Conservation (phyloP, 2,329 filamentous ascomycete species). For the Xylariaceae sp. region DNA sequence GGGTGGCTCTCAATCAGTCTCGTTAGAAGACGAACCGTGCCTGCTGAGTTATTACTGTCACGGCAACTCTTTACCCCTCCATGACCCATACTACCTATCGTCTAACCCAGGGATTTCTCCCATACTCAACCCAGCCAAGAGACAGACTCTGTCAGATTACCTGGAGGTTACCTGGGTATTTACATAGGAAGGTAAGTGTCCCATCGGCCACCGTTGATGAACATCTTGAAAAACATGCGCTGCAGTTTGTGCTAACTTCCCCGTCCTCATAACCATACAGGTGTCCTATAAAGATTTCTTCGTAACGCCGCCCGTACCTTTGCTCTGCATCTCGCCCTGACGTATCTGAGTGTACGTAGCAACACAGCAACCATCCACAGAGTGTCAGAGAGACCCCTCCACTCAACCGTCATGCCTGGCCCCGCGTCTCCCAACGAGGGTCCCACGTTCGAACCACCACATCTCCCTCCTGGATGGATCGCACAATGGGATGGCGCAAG, state of each 20-base stretch:
- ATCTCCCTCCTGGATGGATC: conserved; percentile 61
- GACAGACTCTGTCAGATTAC: no score
- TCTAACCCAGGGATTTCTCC: neutral
- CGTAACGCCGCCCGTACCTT: neutral
- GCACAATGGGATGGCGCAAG: conserved; percentile 62
- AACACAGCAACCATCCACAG: conserved; percentile 3
- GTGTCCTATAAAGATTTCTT: neutral
- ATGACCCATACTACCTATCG: neutral
- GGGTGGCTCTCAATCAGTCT: no score
- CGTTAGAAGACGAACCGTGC: no score
- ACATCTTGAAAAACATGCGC: neutral
- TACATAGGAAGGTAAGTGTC: conserved; percentile 14
- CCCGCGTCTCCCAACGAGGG: conserved; percentile 54
- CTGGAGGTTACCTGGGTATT: no score
- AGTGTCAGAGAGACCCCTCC: conserved; percentile 18
- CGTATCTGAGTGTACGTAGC: conserved; percentile 2
- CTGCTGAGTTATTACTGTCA: no score
- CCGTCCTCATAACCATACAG: conserved; percentile 8
- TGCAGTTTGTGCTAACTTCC: conserved; percentile 4
- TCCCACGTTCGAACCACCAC: conserved; percentile 53
- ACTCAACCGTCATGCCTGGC: conserved; percentile 44
- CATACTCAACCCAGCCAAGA: neutral
- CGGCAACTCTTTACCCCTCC: neutral
- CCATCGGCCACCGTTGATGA: conserved; percentile 7
- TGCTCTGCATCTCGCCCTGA: neutral